Base-by-base conservation (phyloP, 139 green algal genomes). In the Micractinium sp. region DNA sequence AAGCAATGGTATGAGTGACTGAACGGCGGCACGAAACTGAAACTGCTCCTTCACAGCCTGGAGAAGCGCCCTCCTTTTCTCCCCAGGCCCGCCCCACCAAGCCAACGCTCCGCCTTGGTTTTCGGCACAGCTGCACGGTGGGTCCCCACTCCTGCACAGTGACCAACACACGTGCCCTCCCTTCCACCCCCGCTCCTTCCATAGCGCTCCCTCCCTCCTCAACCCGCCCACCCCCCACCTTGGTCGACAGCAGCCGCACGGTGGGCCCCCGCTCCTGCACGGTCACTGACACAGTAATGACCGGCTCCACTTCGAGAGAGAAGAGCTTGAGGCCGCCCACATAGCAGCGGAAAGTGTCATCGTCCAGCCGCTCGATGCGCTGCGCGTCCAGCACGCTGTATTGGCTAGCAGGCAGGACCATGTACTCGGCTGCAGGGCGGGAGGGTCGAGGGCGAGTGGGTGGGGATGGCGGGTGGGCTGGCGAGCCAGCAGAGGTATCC, bases 321-420 rank as follows among this genome's bases (percentile, higher is more conserved):
- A 98, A 90, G 89, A 98, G 95, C 0, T 87, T 85, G 36, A 98
- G 73, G 38, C 90, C 89, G 33, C 92, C 92, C 2, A 98, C 95
- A 81, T 97, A 95, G 88, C 95, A 98, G 35, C 90, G 88, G 90
- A 98, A 98, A 18, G 94, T 98, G 86, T 90, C 85, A 19, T 97
- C 96, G 79, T 96, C 92, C 23, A 98, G 84, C 14, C 96, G 92
- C 89, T 98, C 96, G 29, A 98, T 95, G 38, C 88, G 87, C 80
- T 92, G 73, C 19, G 95, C 96, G 80, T 98, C 96, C 61, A 98
- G 91, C 36, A 98, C 96, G 7, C 92, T 96, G 83, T 98, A 98
- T 87, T 98, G 96, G 88, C 92, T 96, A 27, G 95, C 96, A 35
- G 96, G 96, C 20, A 98, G 88, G 9, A 93, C 84, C 96, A 98